phyloP scores from a whole-genome alignment of 1,284 basidiomycete species.

The Cryptococcus depauperatus region DNA sequence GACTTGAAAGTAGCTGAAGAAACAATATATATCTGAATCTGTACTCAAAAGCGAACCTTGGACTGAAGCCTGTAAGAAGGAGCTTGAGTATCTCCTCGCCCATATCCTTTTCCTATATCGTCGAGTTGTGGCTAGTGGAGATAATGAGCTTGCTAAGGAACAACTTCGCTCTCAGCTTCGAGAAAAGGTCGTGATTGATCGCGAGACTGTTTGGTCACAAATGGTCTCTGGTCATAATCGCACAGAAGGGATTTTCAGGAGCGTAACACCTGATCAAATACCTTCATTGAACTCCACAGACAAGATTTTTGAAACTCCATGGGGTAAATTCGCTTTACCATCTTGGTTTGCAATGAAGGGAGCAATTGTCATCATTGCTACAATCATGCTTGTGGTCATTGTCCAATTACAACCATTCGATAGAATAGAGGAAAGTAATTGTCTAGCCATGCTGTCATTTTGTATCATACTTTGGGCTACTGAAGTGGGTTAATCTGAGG shows the following conservation, averaged over 20 bases:
- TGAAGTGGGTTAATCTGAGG: constrained; percentile 54
- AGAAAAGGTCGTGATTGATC: constrained; percentile 57
- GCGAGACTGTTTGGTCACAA: constrained; percentile 77
- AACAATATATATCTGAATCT: constrained; percentile 65
- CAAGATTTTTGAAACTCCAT: constrained; percentile 51
- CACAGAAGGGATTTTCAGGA: constrained; percentile 63
- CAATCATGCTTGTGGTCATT: constrained; percentile 54
- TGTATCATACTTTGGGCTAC: constrained; percentile 95
- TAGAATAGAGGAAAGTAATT: constrained; percentile 73
- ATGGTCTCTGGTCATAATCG: constrained; percentile 61
- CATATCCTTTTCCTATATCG: constrained; percentile 69
- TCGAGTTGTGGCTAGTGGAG: constrained; percentile 74
- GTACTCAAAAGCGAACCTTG: constrained; percentile 70
- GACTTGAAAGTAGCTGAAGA: constrained; percentile 56
- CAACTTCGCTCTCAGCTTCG: constrained; percentile 83
- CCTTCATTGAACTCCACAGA: constrained; percentile 48
- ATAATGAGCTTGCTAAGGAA: constrained; percentile 61
- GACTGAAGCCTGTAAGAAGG: constrained; percentile 56
- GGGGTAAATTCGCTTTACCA: constrained; percentile 52
- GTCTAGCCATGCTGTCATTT: constrained; percentile 81
- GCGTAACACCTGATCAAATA: constrained; percentile 51
- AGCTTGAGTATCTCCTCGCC: constrained; percentile 56
- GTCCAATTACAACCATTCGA: constrained; percentile 58
- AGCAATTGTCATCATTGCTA: constrained; percentile 55
- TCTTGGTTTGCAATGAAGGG: constrained; percentile 56